These are phyloP conservation scores for Arthrobotrys musiformis DNA, from an alignment of 2,329 filamentous ascomycete species.

Conservation along the genomic window DNA sequence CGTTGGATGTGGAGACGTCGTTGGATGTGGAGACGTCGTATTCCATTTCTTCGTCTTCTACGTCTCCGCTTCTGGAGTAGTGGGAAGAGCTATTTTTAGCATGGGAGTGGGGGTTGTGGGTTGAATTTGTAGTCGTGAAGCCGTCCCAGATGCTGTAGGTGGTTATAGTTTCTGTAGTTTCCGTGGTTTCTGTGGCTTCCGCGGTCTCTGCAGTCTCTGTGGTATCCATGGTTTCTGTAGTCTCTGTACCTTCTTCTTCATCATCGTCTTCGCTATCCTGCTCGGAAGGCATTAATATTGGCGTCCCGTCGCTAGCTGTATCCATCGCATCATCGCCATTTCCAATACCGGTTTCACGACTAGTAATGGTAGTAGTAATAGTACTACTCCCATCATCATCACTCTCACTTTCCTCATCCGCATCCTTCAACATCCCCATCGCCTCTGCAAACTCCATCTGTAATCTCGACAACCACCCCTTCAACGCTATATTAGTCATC, in stretches of 20 bases:
- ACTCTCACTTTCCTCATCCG: conserved; percentile 21
- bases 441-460: conserved; percentile 58
- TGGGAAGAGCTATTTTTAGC: neutral
- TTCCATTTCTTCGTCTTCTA: neutral
- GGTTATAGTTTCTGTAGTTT: neutral
- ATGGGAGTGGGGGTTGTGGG: neutral
- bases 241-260: neutral
- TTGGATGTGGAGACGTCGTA: neutral
- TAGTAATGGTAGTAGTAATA: conserved; percentile 11
- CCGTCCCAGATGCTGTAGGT: conserved; percentile 28
- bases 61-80: neutral
- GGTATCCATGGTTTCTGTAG: neutral
- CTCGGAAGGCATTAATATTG: conserved; percentile 16
- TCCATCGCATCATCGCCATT: conserved; percentile 10
- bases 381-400: conserved; percentile 17
- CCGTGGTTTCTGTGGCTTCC: too few relatives aligned
- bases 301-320: conserved; percentile 23
- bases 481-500: conserved; percentile 56
- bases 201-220: neutral
- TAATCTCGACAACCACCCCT: conserved; percentile 56
- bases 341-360: neutral
- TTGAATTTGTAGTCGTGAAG: neutral
- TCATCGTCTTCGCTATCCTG: neutral
- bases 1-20: neutral
- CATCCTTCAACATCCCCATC: conserved; percentile 52